Percentiles rank a stretch among this genome's conserved stretches.
Conservation (phyloP, 148 eudicot genomes). For the Euryodendron excelsum region DNA sequence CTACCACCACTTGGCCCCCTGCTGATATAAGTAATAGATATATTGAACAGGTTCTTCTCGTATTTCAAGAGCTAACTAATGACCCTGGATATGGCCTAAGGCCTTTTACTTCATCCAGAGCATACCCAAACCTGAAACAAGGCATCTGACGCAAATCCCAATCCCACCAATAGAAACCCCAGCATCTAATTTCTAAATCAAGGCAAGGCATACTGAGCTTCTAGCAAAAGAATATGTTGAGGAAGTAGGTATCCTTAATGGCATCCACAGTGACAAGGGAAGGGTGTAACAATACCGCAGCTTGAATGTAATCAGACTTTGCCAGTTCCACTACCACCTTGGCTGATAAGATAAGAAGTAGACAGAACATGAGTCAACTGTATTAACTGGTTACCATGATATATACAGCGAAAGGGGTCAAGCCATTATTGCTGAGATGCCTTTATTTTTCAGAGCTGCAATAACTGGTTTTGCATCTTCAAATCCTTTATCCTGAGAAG, state of each 20-base stretch:
- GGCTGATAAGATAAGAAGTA: slow-evolving; percentile 35
- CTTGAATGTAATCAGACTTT: slow-evolving; percentile 42
- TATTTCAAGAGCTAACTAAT: no score
- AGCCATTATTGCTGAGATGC: slow-evolving; percentile 25
- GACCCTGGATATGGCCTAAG: no score
- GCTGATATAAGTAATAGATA: no score
- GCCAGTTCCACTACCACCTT: slow-evolving; percentile 55
- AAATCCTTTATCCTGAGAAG: slow-evolving; percentile 48
- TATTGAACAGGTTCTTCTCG: no score
- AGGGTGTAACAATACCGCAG: slow-evolving; percentile 54
- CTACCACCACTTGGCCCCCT: no score
- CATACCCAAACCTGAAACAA: neutral
- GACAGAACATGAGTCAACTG: slow-evolving; percentile 7
- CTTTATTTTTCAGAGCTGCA: slow-evolving; percentile 43
- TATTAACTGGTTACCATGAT: neutral
- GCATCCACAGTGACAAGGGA: slow-evolving; percentile 34
- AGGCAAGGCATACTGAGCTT: neutral
- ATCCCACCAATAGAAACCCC: no score
- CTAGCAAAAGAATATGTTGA: neutral
- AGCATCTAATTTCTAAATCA: no score
- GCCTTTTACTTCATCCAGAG: neutral
- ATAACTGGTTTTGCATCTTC: slow-evolving; percentile 59
- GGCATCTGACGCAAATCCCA: no score
- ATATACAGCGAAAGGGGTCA: neutral
- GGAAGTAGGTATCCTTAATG: slow-evolving; percentile 32